Base-by-base conservation (phyloP, 73 alveolate species). In the Effrenium voratum region DNA sequence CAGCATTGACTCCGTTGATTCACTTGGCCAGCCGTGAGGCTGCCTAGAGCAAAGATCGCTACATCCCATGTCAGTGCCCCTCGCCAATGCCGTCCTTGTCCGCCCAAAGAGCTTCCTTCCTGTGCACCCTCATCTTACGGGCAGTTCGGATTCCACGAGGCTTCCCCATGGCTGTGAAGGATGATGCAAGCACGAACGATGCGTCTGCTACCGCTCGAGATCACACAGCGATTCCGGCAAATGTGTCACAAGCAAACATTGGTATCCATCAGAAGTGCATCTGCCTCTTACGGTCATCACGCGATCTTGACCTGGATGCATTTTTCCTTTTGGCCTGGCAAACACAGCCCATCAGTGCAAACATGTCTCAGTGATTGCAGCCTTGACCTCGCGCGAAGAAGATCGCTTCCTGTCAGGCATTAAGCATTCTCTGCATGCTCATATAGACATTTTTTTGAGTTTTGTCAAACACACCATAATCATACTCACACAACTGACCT, bases 81-180 rank as follows among this genome's bases (percentile, higher is more conserved):
- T 4, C 4, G 76, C 47, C 83, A 73, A 76, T 38, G 45, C 24
- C 30, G 87, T 90, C 97, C 97, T 90, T 90, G 97, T 90, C 97
- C 30, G 97, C 97, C 97, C 97, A 90, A 86, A 90, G n/a, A 24
- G 97, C 97, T 52, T 90, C 97, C 87, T 52, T 90, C 73, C 97
- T 50, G 91, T 91, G 88, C 47, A 91, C 98, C 87, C 96, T 88
- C 98, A 91, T 38, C 81, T 91, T 91, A 91, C 98, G 98, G 91
- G 98, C 98, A 52, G 91, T 73, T 91, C 98, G 90, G 80, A 91
- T 91, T 50, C 98, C 98, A 40, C 98, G 98, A 46, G 98, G 98
- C 92, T 92, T 92, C 46, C 97, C 97, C 97, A 90, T 90, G 88
- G 60, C 60, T 52, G n/a, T 10, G 70, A 88, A 55, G 19, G 73